Percentiles rank a stretch among this genome's conserved stretches.
Conservation (phyloP, 2,329 filamentous ascomycete genomes). For the Saccharata proteae region DNA sequence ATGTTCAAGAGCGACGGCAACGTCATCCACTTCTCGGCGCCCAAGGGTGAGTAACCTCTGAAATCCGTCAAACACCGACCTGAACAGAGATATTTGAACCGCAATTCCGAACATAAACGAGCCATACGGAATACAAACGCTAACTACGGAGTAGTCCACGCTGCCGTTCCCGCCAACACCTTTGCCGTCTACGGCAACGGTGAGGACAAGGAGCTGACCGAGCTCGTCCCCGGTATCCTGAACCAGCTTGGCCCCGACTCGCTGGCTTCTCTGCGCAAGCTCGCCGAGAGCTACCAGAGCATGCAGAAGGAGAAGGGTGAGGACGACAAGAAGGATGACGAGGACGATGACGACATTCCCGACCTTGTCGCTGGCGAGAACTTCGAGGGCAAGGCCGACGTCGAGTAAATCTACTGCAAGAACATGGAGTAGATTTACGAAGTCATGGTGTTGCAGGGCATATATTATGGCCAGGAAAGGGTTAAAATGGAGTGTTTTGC, state of each 20-base stretch:
- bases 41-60: constrained; percentile 63
- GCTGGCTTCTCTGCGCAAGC: constrained; percentile 91
- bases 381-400: constrained; percentile 80
- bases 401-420: constrained; percentile 51
- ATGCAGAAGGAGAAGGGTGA: constrained; percentile 87
- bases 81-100: too few relatives aligned
- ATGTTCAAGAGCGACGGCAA: constrained; percentile 99
- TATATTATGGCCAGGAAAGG: too few relatives aligned
- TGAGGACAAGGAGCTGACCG: constrained; percentile 99
- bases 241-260: constrained; percentile 99
- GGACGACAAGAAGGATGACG: constrained; percentile 55
- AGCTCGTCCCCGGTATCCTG: constrained; percentile 97
- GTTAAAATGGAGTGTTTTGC: too few relatives aligned
- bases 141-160: constrained; percentile 58
- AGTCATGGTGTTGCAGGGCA: too few relatives aligned
- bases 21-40: constrained; percentile 97
- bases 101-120: too few relatives aligned
- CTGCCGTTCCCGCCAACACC: constrained; percentile 93
- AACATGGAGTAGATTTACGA: constrained; percentile 1
- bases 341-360: constrained; percentile 77
- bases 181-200: constrained; percentile 98
- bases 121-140: too few relatives aligned
- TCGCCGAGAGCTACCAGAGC: constrained; percentile 98
- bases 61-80: not conserved
- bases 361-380: constrained; percentile 94